Evolutionary conservation across 2,329 filamentous ascomycete species (phyloP), one percentile per base, ranked within the genome.

Genomic region (Ophiobolus disseminans): DNA sequence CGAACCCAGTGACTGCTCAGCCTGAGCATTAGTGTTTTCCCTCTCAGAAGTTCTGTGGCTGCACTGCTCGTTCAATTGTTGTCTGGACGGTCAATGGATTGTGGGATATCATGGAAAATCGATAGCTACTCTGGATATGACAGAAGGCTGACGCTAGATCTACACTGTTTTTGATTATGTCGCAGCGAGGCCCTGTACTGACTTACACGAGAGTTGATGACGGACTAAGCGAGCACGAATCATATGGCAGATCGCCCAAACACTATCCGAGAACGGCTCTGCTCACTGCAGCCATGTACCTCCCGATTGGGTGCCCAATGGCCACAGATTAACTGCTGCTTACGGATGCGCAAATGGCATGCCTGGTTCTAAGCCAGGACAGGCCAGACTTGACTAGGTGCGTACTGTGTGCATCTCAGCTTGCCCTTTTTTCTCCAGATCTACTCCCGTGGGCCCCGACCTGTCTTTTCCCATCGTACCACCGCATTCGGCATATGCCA

Each of bases 321-420:
- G 40, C 42, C 51, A 44, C 45, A 48, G 37, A 46, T 48, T 50
- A 48, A 34, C 41, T 22, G 36, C 38, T 53, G 53, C 58, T 60
- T 55, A 60, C 45, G 46, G 44, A 49, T 23, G 50, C 50, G 44
- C 45, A 50, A 44, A 37, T 48, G 48, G 35, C 40, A 51, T 39
- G 50, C 36, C 47, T 48, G 30, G 23, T 35, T 43, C 45, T 32
- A 47, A 43, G 34, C 39, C 46, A 39, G n/a, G 48, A 38, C 20
- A 37, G 30, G 36, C 48, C 25, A 58, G 53, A 50, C 45, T 37
- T 40, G 32, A 42, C 26, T 36, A 45, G 49, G 37, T 46, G 45
- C 44, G 39, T 40, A 26, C 25, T 40, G 28, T 30, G 32, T 44
- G 39, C 49, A 48, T 38, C 35, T 54, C 55, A 52, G 52, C 55